phyloP scores from a whole-genome alignment of 768 basidiomycete species.

The Galerina sulciceps region DNA sequence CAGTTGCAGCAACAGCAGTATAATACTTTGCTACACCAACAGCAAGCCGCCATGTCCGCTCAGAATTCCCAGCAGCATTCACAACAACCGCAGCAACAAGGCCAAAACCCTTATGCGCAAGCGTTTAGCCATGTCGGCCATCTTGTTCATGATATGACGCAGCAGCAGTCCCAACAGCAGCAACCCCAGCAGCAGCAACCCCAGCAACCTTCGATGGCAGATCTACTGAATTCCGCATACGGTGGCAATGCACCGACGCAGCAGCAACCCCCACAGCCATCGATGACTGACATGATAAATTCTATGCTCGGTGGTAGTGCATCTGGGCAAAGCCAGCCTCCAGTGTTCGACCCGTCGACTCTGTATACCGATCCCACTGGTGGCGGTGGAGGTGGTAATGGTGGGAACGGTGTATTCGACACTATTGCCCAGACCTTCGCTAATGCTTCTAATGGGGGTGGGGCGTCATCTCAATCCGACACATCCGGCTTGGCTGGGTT shows the following conservation, averaged over 20 bases:
- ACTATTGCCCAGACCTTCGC: constrained; percentile 12
- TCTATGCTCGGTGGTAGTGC: not conserved
- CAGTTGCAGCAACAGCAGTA: constrained; percentile 5
- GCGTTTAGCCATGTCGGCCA: constrained; percentile 10
- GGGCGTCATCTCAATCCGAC: not conserved
- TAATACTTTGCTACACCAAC: not conserved
- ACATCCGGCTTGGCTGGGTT: constrained; percentile 13
- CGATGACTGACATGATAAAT: not conserved
- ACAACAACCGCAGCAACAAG: not conserved
- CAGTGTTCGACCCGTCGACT: constrained; percentile 10
- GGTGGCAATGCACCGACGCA: not conserved
- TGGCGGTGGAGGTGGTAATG: not conserved
- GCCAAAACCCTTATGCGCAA: constrained; percentile 8
- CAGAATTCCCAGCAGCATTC: not conserved
- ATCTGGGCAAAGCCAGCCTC: not conserved
- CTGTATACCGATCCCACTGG: constrained; percentile 8
- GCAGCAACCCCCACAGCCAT: not conserved
- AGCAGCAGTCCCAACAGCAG: constrained; percentile 10
- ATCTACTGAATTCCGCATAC: too few relatives aligned
- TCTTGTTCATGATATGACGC: constrained; percentile 2
- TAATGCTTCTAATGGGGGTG: not conserved
- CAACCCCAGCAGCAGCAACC: constrained; percentile 14
- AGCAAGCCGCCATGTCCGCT: not conserved
- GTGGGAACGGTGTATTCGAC: not conserved
- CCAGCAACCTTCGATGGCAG: constrained; percentile 13